A percentile compares a stretch with the other conserved stretches of the same genome.
phyloP scores from a whole-genome alignment of 352 stramenopile genomes.

The Phytophthora pseudosyringae region DNA sequence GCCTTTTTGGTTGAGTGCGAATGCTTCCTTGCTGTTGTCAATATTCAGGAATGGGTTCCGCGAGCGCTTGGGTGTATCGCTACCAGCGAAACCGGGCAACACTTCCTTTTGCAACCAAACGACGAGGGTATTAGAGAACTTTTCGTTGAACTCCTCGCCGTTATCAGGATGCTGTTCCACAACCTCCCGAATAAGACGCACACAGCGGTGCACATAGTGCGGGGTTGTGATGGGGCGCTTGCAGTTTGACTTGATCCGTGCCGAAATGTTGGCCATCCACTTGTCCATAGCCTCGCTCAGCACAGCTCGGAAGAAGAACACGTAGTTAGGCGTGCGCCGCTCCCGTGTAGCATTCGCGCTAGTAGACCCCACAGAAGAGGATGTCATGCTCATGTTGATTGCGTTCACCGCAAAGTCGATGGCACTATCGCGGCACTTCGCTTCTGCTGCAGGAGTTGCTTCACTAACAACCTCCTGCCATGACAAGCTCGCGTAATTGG shows the following conservation, averaged over 20 bases:
- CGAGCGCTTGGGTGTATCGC: constrained; percentile 76
- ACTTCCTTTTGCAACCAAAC: constrained; percentile 90
- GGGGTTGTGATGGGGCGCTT: constrained; percentile 82
- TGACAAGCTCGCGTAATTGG: constrained; percentile 60
- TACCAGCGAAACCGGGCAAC: constrained; percentile 78
- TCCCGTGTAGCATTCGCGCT: constrained; percentile 81
- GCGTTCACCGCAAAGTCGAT: constrained; percentile 73
- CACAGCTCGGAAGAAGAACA: constrained; percentile 86
- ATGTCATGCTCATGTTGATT: constrained; percentile 88
- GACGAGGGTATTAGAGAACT: constrained; percentile 85
- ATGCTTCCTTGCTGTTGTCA: constrained; percentile 85
- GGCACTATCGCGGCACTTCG: constrained; percentile 68
- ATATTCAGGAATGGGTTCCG: constrained; percentile 85
- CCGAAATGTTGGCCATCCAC: constrained; percentile 83
- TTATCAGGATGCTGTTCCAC: constrained; percentile 84
- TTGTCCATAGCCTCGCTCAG: constrained; percentile 90
- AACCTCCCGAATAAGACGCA: constrained; percentile 83
- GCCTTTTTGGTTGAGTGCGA: constrained; percentile 83
- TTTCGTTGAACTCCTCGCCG: constrained; percentile 86
- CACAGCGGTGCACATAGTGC: constrained; percentile 86
- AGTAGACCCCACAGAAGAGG: constrained; percentile 65
- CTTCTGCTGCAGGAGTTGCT: constrained; percentile 54
- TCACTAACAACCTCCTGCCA: constrained; percentile 81
- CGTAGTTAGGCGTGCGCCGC: constrained; percentile 81
- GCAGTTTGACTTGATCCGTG: constrained; percentile 70